phyloP scores from a whole-genome alignment of 2,329 filamentous ascomycete genomes.

The Aspergillus sp. region DNA sequence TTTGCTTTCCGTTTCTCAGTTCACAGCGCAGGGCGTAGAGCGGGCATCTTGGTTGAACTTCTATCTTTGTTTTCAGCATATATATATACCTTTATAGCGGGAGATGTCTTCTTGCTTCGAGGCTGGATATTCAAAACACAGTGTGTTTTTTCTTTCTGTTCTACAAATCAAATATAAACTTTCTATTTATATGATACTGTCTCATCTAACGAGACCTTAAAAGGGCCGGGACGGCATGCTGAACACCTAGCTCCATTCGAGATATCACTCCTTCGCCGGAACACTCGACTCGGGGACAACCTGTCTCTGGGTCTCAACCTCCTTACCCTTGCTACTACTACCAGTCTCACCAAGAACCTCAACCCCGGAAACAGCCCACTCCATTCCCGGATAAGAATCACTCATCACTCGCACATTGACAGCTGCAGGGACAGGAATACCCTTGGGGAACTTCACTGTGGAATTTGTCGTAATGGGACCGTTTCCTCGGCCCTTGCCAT shows the following conservation, averaged over 20 bases:
- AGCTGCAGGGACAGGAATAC: slow-evolving; percentile 43
- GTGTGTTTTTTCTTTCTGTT: background rate
- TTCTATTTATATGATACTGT: background rate
- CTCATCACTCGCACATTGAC: slow-evolving; percentile 77
- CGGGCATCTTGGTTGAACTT: background rate
- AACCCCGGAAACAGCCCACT: slow-evolving; percentile 55
- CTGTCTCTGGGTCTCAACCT: slow-evolving; percentile 7
- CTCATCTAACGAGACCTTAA: no score
- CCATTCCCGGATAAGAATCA: slow-evolving; percentile 81
- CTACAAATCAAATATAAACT: background rate
- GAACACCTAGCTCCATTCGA: no score
- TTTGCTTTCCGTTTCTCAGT: background rate
- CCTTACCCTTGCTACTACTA: background rate
- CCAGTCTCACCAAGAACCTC: slow-evolving; percentile 40
- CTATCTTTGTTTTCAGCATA: background rate
- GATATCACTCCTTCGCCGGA: background rate
- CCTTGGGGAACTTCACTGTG: slow-evolving; percentile 32
- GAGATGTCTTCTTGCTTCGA: no score
- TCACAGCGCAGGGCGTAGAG: background rate
- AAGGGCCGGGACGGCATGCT: no score
- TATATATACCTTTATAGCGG: background rate
- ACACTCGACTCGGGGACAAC: slow-evolving; percentile 14
- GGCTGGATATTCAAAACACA: background rate
- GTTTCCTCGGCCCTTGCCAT: slow-evolving; percentile 11
- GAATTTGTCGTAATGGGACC: slow-evolving; percentile 27